Evolutionary conservation across 2,329 filamentous ascomycete species (phyloP), one percentile per base, ranked within the genome.

Genomic region (Colletotrichum sp.): DNA sequence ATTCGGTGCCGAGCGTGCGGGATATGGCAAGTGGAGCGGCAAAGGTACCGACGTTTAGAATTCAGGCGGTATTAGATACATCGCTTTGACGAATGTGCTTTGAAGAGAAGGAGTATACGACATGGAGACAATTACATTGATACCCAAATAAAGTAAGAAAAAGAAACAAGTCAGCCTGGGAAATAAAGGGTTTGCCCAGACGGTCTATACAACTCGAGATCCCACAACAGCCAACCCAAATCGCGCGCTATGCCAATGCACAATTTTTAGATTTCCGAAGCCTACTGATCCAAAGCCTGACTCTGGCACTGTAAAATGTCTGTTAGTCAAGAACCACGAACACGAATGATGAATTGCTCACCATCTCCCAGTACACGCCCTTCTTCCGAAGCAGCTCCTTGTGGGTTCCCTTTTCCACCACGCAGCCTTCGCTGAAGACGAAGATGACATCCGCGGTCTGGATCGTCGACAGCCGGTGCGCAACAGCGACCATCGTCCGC

Each of bases 361-460:
- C 77, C 77, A 78, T 78, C n/a, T 75, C 75, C 75, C 76, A 78
- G 55, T 78, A 78, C 3, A 77, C 75, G 4, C 77, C 77, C 55
- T 71, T 64, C 59, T 71, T 71, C 12, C 64, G 52, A 9, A 78
- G 26, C 7, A 78, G 75, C 36, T 75, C 77, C 16, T 55, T 80
- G 75, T 88, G 87, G 1, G 79, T 83, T 0, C 88, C 88, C 69
- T 81, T 81, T 77, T 89, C 87, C 3, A 87, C 79, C 26, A 88
- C 81, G 12, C 65, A 79, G 0, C 87, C 88, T 3, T 85, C 82
- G 13, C 85, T 84, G 66, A 89, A 81, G 0, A 89, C 84, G 66
- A 87, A 88, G 36, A 89, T 88, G 1, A 83, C 79, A 78, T 89
- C 86, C 1, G 87, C 87, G 18, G 82, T 84, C 67, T 85, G 82